A percentile compares a stretch with the other conserved stretches of the same genome.
These are phyloP conservation scores for Torulaspora indica DNA, from an alignment of 805 yeast genomes.

Conservation along the genomic window DNA sequence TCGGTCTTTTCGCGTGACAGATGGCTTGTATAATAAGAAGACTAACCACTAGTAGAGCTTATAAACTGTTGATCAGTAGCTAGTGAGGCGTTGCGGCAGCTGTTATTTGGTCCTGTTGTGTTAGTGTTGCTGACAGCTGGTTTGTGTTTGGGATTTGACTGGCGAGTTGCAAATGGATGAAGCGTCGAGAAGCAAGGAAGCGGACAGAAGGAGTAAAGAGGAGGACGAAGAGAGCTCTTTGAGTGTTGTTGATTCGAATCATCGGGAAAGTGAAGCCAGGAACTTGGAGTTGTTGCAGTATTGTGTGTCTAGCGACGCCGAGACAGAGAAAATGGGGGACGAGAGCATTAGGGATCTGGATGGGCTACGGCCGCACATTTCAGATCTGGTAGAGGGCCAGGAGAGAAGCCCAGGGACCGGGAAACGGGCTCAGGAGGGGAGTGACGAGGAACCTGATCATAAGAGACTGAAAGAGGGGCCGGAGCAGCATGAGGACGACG, in stretches of 20 bases:
- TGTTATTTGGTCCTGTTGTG: too few species aligned
- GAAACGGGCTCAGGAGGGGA: slow-evolving; percentile 5
- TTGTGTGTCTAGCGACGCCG: slow-evolving; percentile 65
- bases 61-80: too few species aligned
- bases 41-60: neutral
- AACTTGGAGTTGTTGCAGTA: slow-evolving; percentile 44
- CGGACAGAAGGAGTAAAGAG: slow-evolving; percentile 7
- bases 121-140: too few species aligned
- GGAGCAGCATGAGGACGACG: slow-evolving; percentile 19
- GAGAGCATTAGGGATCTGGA: slow-evolving; percentile 22
- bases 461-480: slow-evolving; percentile 2
- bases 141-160: too few species aligned
- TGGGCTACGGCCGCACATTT: slow-evolving; percentile 20
- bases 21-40: neutral
- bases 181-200: neutral
- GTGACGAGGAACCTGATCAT: slow-evolving; percentile 2
- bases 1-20: too few species aligned
- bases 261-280: slow-evolving; percentile 41
- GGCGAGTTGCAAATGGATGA: neutral
- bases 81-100: too few species aligned
- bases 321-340: slow-evolving; percentile 78
- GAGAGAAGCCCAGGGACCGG: slow-evolving; percentile 23
- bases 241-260: slow-evolving; percentile 26
- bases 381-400: slow-evolving; percentile 16
- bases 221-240: slow-evolving; percentile 26